Evolutionary conservation across 768 basidiomycete genomes (phyloP).

Genomic region (Russula sp.): DNA sequence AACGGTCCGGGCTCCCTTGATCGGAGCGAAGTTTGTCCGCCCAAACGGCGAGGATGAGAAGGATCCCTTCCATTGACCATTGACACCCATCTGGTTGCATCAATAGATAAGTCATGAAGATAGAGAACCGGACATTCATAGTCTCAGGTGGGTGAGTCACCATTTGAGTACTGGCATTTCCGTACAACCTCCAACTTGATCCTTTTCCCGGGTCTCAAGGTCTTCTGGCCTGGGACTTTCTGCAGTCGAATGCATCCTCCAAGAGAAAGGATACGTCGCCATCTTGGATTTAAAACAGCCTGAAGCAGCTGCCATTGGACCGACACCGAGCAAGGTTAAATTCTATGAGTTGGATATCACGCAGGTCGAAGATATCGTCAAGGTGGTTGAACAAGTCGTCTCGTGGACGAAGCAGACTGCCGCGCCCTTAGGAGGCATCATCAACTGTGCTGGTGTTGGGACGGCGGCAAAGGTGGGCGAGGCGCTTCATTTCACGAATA

Average conservation of each 20-base stretch:
- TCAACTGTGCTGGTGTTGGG: constrained; percentile 58
- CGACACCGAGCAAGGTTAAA: neutral
- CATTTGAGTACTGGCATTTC: neutral
- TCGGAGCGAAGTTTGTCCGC: neutral
- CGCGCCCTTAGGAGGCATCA: constrained; percentile 53
- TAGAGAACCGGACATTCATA: constrained; percentile 52
- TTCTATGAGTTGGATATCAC: constrained; percentile 35
- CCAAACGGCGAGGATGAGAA: neutral
- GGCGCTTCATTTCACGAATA: neutral
- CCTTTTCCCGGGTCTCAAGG: constrained; percentile 41
- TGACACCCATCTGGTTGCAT: neutral
- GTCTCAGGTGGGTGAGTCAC: constrained; percentile 53
- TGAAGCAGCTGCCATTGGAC: neutral
- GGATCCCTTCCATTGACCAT: neutral
- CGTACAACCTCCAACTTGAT: neutral
- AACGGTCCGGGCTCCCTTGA: too few relatives aligned
- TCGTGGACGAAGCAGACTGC: constrained; percentile 37
- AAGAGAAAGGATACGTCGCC: constrained; percentile 37
- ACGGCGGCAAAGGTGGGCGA: constrained; percentile 34
- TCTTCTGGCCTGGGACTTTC: constrained; percentile 58
- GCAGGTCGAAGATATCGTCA: constrained; percentile 32
- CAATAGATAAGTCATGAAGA: constrained; percentile 42
- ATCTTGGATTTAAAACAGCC: constrained; percentile 50
- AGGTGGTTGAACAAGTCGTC: constrained; percentile 33
- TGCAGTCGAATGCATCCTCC: constrained; percentile 47